Evolutionary conservation across 2,329 filamentous ascomycete genomes (phyloP), one percentile per base, ranked within the genome.

Genomic region (Pseudohalonectria lignicola): DNA sequence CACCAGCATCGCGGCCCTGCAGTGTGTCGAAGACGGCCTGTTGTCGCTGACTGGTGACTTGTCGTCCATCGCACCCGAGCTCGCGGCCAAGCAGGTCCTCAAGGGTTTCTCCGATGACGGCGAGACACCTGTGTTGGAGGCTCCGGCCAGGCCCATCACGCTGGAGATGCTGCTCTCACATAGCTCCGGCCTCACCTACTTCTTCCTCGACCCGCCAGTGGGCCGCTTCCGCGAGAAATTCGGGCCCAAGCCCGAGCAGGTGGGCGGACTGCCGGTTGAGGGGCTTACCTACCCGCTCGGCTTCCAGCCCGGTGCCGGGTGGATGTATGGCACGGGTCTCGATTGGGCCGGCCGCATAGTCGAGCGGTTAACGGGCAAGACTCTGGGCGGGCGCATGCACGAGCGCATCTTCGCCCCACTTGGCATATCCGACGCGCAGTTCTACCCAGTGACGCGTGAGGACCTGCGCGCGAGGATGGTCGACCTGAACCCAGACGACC

Each of bases 311-410:
- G 71, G 71, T 1, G 50, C 54, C 0, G 51, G 56, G 3, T 76
- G 70, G 70, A 55, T 59, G 43, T 76, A 76, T 43, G 62, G 67
- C 1, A 45, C 59, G 1, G 58, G 62, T 2, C 48, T 68, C 2
- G 72, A 76, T 52, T 76, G 69, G 70, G 66, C 63, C 0, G 71
- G 72, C 3, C 56, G 61, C 1, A 53, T 74, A 1, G 56, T 76
- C 1, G 70, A 74, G 45, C 54, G 60, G 0, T 47, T 68, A 1
- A 67, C 67, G 0, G 61, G 61, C 0, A 37, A 47, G 8, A 60
- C 56, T 0, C 51, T 76, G 3, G 56, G 64, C 3, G 57, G 64
- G 2, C 61, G 58, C 34, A 58, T 74, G 45, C 52, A 63, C 10
- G 45, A 61, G 37, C 55, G 64, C 34, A 62, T 74, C 15, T 67